Conservation (phyloP, 768 basidiomycete species). For the Phallus indusiatus region DNA sequence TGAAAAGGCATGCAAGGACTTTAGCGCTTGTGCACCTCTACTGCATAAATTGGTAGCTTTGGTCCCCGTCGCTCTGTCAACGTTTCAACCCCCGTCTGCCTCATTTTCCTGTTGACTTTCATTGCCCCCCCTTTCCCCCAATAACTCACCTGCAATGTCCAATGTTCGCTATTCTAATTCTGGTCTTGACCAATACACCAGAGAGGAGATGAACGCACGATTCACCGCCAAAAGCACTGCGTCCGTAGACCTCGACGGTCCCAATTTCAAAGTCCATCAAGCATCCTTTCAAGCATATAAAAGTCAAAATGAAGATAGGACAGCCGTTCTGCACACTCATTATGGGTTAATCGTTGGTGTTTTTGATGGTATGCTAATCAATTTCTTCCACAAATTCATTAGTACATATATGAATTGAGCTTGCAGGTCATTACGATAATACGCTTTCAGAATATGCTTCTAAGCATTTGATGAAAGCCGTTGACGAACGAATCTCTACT, state of each 20-base stretch:
- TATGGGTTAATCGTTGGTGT: no score
- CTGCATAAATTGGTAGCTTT: no score
- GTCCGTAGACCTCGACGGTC: background rate
- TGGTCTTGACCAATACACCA: background rate
- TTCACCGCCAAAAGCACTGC: background rate
- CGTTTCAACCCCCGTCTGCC: no score
- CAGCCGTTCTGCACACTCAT: background rate
- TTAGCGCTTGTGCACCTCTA: no score
- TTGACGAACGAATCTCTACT: background rate
- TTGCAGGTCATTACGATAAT: background rate
- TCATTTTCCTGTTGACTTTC: no score
- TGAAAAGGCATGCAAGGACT: no score
- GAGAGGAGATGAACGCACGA: background rate
- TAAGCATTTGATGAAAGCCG: background rate
- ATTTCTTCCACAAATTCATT: background rate
- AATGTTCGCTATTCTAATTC: background rate
- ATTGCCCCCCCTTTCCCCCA: no score
- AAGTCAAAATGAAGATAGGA: background rate
- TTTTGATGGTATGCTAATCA: background rate
- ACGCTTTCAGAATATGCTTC: background rate
- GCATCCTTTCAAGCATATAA: no score
- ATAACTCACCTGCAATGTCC: no score
- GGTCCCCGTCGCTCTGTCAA: no score
- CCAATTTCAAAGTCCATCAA: background rate
- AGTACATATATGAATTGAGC: background rate